These are phyloP conservation scores for Lactuca saligna DNA, from an alignment of 129 eudicot species.

Conservation along the genomic window DNA sequence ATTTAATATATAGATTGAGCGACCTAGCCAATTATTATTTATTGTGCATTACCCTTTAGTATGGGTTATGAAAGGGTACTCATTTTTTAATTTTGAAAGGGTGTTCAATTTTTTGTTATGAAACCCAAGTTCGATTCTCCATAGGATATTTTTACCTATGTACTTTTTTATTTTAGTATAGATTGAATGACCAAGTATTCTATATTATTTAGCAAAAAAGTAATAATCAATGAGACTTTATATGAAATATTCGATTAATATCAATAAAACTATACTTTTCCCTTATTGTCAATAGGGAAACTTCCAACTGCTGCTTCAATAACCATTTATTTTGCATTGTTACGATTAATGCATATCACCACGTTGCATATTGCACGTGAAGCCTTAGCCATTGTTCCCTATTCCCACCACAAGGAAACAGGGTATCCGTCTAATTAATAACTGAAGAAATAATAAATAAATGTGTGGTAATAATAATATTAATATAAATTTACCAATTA, in stretches of 20 bases:
- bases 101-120: too few relatives aligned
- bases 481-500: not conserved
- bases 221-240: not conserved
- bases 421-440: not conserved
- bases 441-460: too few relatives aligned
- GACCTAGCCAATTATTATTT: too few relatives aligned
- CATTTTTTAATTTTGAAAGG: too few relatives aligned
- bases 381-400: constrained; percentile 13
- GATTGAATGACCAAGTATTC: not conserved
- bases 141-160: too few relatives aligned
- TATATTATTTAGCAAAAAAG: not conserved
- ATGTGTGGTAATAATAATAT: too few relatives aligned
- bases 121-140: too few relatives aligned
- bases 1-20: too few relatives aligned
- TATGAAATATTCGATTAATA: not conserved
- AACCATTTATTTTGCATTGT: not conserved
- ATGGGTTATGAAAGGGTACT: too few relatives aligned
- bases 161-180: too few relatives aligned
- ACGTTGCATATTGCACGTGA: constrained; percentile 16
- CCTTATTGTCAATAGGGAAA: constrained; percentile 4
- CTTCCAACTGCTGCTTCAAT: not conserved
- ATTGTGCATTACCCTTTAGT: too few relatives aligned
- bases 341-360: not conserved
- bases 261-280: not conserved
- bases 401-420: constrained; percentile 7